Conservation (phyloP, 148 eudicot species). For the Cornus florida region DNA sequence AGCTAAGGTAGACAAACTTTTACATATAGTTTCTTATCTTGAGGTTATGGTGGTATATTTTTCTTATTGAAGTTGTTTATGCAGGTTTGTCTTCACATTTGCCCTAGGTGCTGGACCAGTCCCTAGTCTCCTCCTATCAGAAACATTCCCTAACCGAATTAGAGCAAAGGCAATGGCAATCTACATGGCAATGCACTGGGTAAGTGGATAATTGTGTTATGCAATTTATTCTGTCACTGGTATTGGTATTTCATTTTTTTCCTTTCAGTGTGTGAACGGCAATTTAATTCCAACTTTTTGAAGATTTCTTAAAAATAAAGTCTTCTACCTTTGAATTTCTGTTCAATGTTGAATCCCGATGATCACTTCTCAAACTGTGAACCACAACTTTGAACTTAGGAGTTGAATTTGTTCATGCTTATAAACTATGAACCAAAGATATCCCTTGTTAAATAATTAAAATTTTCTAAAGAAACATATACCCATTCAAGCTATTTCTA, state of each 20-base stretch:
- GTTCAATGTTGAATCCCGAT: too few relatives aligned
- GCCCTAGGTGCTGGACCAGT: slow-evolving; percentile 88
- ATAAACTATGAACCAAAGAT: too few relatives aligned
- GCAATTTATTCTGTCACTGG: background rate
- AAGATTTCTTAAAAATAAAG: too few relatives aligned
- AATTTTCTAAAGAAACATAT: too few relatives aligned
- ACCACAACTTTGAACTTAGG: background rate
- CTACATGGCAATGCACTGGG: slow-evolving; percentile 95
- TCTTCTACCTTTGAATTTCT: too few relatives aligned
- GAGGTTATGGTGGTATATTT: background rate
- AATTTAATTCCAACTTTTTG: background rate
- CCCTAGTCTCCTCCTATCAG: slow-evolving; percentile 82
- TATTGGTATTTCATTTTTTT: background rate
- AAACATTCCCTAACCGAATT: slow-evolving; percentile 70
- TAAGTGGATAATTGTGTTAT: slow-evolving; percentile 65
- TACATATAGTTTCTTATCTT: background rate
- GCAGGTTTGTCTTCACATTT: slow-evolving; percentile 75
- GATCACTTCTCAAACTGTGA: too few relatives aligned
- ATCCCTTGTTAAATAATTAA: too few relatives aligned
- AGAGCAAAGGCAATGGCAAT: slow-evolving; percentile 90
- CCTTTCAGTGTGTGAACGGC: background rate
- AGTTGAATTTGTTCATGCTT: background rate
- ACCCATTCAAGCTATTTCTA: too few relatives aligned
- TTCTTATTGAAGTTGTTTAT: slow-evolving; percentile 10
- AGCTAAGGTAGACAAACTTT: background rate